Evolutionary conservation across 305 asterid species (phyloP), one percentile per base, ranked within the genome.

Genomic region (Solanum chacoense): DNA sequence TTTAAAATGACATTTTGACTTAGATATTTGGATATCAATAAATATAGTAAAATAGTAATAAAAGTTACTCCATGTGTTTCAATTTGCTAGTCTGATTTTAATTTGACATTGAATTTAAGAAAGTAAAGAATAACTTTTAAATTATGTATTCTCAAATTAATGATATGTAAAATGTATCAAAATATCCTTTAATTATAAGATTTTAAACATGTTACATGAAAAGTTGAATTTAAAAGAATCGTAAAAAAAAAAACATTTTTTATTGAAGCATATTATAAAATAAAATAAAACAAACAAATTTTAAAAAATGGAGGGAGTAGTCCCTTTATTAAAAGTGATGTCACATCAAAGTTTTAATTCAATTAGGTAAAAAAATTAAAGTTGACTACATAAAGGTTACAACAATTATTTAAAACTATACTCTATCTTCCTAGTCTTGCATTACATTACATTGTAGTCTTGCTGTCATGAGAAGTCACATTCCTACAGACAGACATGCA

Each of bases 1-100:
- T 18, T 16, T 45, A 29, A 83, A 42, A 16, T 29, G 40, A 16
- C 10, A 81, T 45, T 28, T 80, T 81, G 38, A 81, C 72, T 45
- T 31, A 3, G 11, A 28, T 28, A 42, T 29, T 10, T 37, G 59
- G n/a, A 45, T 45, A 81, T 45, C 40, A 45, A 20, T 31, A 45
- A 29, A 24, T 24, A 24, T 50, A 28, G 20, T 26, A 50, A 8
- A 16, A 29, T 38, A 29, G 14, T 42, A 42, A 5, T 5, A 13
- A 40, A 4, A 28, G 6, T 4, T 71, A 28, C 10, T 28, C 0
- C 2, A 20, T 28, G 0, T 0, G 0, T 8, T 63, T 26, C 1
- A 12, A 69, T 69, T 69, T 24, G 18, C 31, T 69, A 69, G 5
- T 7, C 2, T 7, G 1, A 31, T 73, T 29, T 73, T 29, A 0